Base-by-base conservation (phyloP, 2,329 filamentous ascomycete genomes). In the Epichloe gansuensis region DNA sequence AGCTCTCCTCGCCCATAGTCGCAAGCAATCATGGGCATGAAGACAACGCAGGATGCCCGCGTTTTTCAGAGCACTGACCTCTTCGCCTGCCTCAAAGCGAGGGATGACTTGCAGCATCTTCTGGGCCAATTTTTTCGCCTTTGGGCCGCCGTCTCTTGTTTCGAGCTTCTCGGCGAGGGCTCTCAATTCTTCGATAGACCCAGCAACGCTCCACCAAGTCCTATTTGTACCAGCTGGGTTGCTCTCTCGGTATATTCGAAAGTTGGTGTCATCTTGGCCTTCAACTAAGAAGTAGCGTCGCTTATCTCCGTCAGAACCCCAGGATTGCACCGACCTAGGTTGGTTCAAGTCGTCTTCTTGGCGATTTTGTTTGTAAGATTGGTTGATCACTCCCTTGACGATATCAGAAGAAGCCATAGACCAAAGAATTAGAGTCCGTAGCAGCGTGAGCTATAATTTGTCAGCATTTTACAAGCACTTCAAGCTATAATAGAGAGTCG, bases 241-340 rank as follows among this genome's bases (percentile, higher is more conserved):
- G 68, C 87, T 91, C 69, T 98, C 93, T 50, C 93, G 80, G 67
- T 98, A 98, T 44, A 98, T 80, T 56, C 93, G 81, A 68, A 98
- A 98, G 56, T 86, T 80, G 3, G 91, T 97, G 67, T 98, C 90
- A 60, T 97, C 91, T 59, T 88, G 80, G 12, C 93, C 93, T 69
- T 98, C 93, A 56, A 98, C 80, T 47, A 98, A 74, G 73, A 86
- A 98, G 69, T 97, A 98, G 54, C 89, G 83, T 52, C 93, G 83
- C 73, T 93, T 95, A 60, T 95, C 84, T 57, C 87, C 88, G 65
- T 95, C 90, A 12, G 81, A 78, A 8, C 90, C 90, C 90, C 90
- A 96, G 4, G 89, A 82, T 64, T 95, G 89, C 45, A 95, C 87
- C 1, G 89, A 90, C 38, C 94, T 75, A 8, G 90, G 86, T 59